Evolutionary conservation across 1,139 yeast species (phyloP), one percentile per base, ranked within the genome.

Genomic region (Suhomyces panamericanus): DNA sequence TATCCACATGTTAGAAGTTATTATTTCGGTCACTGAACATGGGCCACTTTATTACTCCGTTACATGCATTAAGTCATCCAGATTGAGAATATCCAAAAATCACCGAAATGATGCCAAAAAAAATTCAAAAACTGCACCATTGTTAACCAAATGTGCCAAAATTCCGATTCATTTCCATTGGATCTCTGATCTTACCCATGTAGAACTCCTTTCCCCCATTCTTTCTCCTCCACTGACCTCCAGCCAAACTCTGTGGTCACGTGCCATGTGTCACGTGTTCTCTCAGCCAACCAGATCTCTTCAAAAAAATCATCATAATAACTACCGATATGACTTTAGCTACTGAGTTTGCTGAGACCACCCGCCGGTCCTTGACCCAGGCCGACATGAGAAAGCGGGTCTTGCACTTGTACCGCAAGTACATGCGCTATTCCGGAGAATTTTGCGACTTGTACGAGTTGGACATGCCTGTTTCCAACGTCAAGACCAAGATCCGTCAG

Each of bases 271-370:
- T 32, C 47, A 43, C 47, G 36, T 40, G 47, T 20, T 12, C 26
- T 35, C 39, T 32, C 48, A 57, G 52, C 69, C 69, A 64, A 64
- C 68, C 69, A 64, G 55, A 60, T 42, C 47, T 43, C 53, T 61
- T 62, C 60, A 50, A 38, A 42, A 49, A 41, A 42, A 43, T 35
- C 45, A 41, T 39, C 36, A 31, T 35, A 38, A 35, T 20, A 37
- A 41, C 29, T 37, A 43, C 37, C 37, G 43, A 32, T 35, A 81
- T 83, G 71, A 84, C 87, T 31, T 70, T 80, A 52, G 84, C 91
- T 41, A 87, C 96, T 14, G 90, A 87, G 55, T 86, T 85, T 67
- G 96, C 96, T 14, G 88, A 85, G 67, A 80, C 93, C 38, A 85
- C 95, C 17, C 83, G 81, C 62, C 79, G 83, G 59, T 79, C 90